These are phyloP conservation scores for Ophiostoma perfectum DNA, from an alignment of 2,329 filamentous ascomycete species.

Conservation along the genomic window DNA sequence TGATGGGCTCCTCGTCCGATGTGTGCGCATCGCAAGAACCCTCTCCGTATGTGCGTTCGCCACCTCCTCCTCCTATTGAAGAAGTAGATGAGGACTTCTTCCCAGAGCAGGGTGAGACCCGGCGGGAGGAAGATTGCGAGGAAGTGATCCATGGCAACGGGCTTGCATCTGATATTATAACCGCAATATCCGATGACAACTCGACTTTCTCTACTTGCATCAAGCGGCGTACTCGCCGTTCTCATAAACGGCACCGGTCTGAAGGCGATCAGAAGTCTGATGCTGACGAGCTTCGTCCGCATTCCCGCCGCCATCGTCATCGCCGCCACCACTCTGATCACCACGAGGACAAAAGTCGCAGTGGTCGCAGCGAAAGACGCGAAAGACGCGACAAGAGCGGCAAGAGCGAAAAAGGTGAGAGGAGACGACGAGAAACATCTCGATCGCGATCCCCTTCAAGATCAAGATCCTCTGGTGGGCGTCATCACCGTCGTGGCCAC, in stretches of 20 bases:
- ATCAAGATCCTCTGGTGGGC: conserved; percentile 15
- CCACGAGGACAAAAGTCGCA: conserved; percentile 25
- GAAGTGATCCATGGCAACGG: conserved; percentile 29
- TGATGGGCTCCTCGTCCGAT: conserved; percentile 14
- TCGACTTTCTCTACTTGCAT: conserved; percentile 44
- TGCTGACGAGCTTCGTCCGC: conserved; percentile 25
- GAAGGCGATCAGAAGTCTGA: conserved; percentile 33
- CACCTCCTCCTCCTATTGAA: conserved; percentile 21
- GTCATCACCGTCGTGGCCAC: conserved; percentile 18
- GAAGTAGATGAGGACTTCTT: conserved; percentile 31
- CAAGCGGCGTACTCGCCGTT: conserved; percentile 40
- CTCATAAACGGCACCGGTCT: conserved; percentile 34
- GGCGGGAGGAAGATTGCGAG: conserved; percentile 30
- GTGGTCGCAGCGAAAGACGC: conserved; percentile 7
- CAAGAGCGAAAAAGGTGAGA: conserved; percentile 5
- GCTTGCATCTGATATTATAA: conserved; percentile 35
- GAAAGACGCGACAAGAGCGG: conserved; percentile 21
- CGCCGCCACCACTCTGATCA: conserved; percentile 27
- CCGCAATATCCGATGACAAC: conserved; percentile 34
- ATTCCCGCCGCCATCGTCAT: conserved; percentile 25
- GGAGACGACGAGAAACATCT: neutral
- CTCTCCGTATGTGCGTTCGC: conserved; percentile 3
- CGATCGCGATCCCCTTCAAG: conserved; percentile 19
- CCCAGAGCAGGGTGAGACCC: conserved; percentile 18
- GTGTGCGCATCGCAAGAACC: neutral